A percentile compares a stretch with the other conserved stretches of the same genome.
Conservation (phyloP, 1,139 yeast genomes). For the Zygoascus sp. region DNA sequence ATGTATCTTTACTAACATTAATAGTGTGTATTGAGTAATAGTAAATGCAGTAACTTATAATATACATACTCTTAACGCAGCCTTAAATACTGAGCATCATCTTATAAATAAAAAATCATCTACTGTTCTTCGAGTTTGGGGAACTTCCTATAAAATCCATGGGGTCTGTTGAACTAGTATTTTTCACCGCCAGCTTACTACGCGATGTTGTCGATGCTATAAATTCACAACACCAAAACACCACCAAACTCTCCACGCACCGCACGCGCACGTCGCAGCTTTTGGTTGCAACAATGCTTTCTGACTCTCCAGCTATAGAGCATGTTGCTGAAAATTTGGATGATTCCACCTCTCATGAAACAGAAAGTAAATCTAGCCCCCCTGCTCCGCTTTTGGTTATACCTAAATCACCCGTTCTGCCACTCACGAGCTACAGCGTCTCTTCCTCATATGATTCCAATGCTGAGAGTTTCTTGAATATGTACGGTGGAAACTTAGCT, state of each 20-base stretch:
- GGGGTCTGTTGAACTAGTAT: no score
- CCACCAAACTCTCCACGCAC: background rate
- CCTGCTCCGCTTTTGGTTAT: background rate
- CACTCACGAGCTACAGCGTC: background rate
- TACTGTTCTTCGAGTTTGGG: background rate
- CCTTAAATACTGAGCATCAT: background rate
- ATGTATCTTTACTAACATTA: background rate
- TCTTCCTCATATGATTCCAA: slow-evolving; percentile 8
- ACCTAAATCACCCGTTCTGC: slow-evolving; percentile 6
- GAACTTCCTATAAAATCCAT: background rate
- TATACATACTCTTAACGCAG: background rate
- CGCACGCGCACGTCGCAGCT: slow-evolving; percentile 1
- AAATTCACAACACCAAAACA: background rate
- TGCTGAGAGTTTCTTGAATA: slow-evolving; percentile 7
- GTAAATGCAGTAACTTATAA: background rate
- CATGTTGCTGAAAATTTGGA: background rate
- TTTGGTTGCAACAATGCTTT: background rate
- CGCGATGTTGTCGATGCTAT: background rate
- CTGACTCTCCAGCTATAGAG: background rate
- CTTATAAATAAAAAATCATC: background rate
- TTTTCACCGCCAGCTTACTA: no score
- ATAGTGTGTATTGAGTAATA: background rate
- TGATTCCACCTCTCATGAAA: background rate
- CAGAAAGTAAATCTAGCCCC: background rate
- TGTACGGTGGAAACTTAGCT: background rate